phyloP scores from a whole-genome alignment of 2,329 filamentous ascomycete genomes.

The Hypoxylon sp. region DNA sequence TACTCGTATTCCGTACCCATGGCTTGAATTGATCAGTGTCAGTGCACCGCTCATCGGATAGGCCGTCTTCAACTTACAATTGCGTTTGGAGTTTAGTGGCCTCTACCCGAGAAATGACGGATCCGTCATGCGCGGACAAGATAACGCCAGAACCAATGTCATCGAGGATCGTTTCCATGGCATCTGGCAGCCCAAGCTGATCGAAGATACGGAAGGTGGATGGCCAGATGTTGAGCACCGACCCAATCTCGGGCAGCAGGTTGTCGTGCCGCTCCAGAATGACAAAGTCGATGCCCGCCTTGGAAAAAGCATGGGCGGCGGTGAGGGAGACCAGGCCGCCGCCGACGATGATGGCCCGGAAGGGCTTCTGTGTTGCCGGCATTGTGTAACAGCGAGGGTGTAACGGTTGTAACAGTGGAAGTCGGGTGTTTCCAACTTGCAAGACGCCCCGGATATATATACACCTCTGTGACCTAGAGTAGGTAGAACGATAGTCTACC shows the following conservation, averaged over 20 bases:
- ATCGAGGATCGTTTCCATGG: conserved; percentile 17
- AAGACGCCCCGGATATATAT: no score
- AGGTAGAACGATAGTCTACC: no score
- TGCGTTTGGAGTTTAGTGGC: conserved; percentile 3
- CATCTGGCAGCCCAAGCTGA: conserved; percentile 38
- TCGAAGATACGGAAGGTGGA: conserved; percentile 42
- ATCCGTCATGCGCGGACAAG: conserved; percentile 29
- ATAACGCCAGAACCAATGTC: conserved; percentile 7
- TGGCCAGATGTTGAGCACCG: conserved; percentile 38
- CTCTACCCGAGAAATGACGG: conserved; percentile 8
- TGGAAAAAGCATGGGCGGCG: conserved; percentile 39
- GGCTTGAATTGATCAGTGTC: conserved; percentile 23
- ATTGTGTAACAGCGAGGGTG: conserved; percentile 3
- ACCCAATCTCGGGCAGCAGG: conserved; percentile 35
- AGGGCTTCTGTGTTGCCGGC: conserved; percentile 28
- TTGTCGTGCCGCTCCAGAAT: conserved; percentile 39
- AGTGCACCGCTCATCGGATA: neutral
- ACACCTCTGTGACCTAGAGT: no score
- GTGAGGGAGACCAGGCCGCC: conserved; percentile 42
- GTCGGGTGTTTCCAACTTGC: no score
- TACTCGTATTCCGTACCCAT: conserved; percentile 36
- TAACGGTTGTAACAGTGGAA: no score
- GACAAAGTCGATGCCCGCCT: conserved; percentile 43
- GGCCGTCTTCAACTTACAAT: conserved; percentile 24
- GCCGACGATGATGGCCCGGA: conserved; percentile 42